Conservation (phyloP, 352 stramenopile genomes). For the Globisporangium nagaii region DNA sequence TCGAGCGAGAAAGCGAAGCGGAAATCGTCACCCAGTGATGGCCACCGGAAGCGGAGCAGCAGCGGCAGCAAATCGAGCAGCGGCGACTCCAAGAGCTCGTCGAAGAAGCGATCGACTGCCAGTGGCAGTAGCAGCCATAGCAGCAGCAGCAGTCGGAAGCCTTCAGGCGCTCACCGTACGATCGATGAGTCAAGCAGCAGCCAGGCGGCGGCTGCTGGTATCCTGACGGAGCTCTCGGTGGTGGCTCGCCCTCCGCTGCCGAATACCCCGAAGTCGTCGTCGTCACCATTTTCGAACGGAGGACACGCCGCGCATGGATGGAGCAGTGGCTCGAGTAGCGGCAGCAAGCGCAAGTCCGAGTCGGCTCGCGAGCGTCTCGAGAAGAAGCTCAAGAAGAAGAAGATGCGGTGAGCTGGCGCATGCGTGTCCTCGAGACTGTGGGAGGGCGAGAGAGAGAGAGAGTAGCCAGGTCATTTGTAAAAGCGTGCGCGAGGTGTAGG, state of each 20-base stretch:
- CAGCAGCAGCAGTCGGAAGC: background rate
- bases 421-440: too few relatives aligned
- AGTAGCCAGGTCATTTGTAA: too few relatives aligned
- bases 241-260: conserved; percentile 45
- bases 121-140: background rate
- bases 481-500: too few relatives aligned
- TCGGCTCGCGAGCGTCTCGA: conserved; percentile 64
- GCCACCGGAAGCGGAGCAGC: conserved; percentile 5
- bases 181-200: conserved; percentile 13
- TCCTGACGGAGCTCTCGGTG: conserved; percentile 12
- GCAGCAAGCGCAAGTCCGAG: conserved; percentile 50
- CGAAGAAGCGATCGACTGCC: conserved; percentile 7
- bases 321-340: conserved; percentile 16
- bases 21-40: background rate
- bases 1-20: conserved; percentile 1
- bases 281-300: background rate
- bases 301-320: background rate
- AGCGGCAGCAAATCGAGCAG: conserved; percentile 12
- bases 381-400: conserved; percentile 82
- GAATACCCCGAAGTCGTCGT: conserved; percentile 16
- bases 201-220: conserved; percentile 25
- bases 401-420: conserved; percentile 36
- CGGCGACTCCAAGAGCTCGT: conserved; percentile 6
- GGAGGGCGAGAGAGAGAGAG: too few relatives aligned
- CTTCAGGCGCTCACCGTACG: background rate